These are phyloP conservation scores for Wallacemonas collosoma DNA, from an alignment of 208 protist species.

Conservation along the genomic window DNA sequence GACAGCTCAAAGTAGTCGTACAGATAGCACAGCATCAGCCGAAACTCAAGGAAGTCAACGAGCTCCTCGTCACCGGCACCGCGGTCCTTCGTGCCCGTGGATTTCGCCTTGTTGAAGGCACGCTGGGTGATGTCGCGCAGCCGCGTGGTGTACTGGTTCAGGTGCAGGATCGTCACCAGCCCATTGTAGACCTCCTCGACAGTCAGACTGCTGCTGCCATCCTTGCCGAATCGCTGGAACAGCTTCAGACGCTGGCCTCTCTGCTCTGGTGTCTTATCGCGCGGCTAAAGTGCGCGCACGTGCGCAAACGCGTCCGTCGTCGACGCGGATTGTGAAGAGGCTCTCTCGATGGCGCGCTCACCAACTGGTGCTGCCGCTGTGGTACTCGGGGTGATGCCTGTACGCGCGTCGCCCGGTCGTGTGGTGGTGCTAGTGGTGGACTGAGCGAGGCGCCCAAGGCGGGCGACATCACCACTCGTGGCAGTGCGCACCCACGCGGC, in stretches of 20 bases:
- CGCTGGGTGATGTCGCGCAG: conserved; percentile 23
- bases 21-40: conserved; percentile 36
- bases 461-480: conserved; percentile 26
- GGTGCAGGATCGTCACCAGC: conserved; percentile 19
- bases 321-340: no score
- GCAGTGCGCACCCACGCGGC: conserved; percentile 30
- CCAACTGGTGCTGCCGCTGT: no score
- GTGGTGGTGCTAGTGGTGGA: background rate
- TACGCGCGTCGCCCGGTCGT: no score
- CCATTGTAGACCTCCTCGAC: conserved; percentile 41
- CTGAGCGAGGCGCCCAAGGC: conserved; percentile 24
- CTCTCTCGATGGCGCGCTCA: no score
- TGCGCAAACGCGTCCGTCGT: conserved; percentile 1
- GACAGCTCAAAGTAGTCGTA: conserved; percentile 29
- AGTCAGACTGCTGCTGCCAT: conserved; percentile 44
- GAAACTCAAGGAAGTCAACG: conserved; percentile 55
- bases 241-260: conserved; percentile 32
- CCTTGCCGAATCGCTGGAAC: conserved; percentile 56
- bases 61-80: conserved; percentile 26
- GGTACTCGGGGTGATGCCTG: no score
- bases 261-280: conserved; percentile 11
- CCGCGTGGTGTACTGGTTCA: conserved; percentile 35
- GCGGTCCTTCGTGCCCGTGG: conserved; percentile 27
- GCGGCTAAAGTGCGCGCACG: conserved; percentile 2
- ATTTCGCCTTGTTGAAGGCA: conserved; percentile 55